Evolutionary conservation across 805 yeast genomes (phyloP), one percentile per base, ranked within the genome.

Genomic region (Monosporozyma solicola): DNA sequence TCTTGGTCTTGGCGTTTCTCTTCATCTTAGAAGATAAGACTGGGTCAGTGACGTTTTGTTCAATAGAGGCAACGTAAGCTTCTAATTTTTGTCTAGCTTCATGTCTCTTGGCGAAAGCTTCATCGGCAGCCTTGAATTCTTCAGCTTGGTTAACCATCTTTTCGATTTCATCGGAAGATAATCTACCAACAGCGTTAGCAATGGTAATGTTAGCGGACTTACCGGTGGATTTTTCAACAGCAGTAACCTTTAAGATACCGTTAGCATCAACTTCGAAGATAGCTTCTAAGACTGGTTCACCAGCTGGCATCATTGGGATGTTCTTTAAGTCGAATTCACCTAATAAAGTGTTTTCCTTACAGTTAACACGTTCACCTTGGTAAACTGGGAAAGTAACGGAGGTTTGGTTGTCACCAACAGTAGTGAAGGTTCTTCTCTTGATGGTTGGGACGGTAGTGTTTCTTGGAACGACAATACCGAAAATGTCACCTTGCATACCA

Each of bases 301-400:
- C 98, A 79, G 97, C 95, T 76, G 89, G 88, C 79, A 94, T 82
- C 74, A 97, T 97, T 74, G 99, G 98, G 70, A 92, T 87, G 74
- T 94, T 95, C 77, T 89, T 87, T 74, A 92, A 85, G 82, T 92
- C 97, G 78, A 92, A 92, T 83, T 92, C 96, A 80, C 98, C 99
- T 74, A 92, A 85, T 70, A 85, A 81, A 72, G 96, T 88, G 89
- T 92, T 92, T 80, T 92, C 98, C 72, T 85, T 78, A 76, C 96
- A 90, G 90, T 90, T 87, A 70, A 92, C 95, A 82, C 99, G 94
- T 83, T 92, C 99, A 85, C 99, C 99, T 83, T 92, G 97, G 84
- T 86, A 92, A 63, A 92, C 98, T 77, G 96, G 97, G 87, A 92
- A 90, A 78, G 88, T 94, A 62, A 92, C 98, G 65, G 96, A 88